phyloP scores from a whole-genome alignment of 1,139 yeast genomes.

The Debaryomyces udenii region DNA sequence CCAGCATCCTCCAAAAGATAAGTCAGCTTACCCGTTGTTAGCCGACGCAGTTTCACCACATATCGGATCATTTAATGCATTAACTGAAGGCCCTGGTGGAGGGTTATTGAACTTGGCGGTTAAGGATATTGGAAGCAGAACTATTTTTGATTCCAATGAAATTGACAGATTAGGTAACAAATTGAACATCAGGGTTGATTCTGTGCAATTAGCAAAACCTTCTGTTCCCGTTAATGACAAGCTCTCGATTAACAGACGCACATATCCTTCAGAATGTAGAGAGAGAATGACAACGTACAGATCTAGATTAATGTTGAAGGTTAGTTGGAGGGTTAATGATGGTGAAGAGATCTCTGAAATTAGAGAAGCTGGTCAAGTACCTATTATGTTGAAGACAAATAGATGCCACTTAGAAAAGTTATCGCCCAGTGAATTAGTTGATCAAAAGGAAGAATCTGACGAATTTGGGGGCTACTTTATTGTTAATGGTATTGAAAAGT shows the following conservation, averaged over 20 bases:
- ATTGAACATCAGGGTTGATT: conserved; percentile 74
- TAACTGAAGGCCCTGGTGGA: conserved; percentile 83
- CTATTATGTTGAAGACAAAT: conserved; percentile 87
- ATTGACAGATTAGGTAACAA: conserved; percentile 76
- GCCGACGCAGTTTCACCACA: conserved; percentile 93
- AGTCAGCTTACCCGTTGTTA: conserved; percentile 78
- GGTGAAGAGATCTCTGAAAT: conserved; percentile 79
- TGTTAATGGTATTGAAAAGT: conserved; percentile 94
- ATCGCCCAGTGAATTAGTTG: conserved; percentile 80
- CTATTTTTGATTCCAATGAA: conserved; percentile 80
- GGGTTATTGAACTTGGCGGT: conserved; percentile 86
- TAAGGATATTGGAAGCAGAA: conserved; percentile 82
- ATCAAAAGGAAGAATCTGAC: conserved; percentile 85
- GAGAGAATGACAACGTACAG: conserved; percentile 82
- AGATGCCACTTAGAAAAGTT: conserved; percentile 87
- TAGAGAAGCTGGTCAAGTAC: conserved; percentile 90
- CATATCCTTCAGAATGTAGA: conserved; percentile 88
- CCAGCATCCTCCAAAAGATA: conserved; percentile 85
- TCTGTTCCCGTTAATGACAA: conserved; percentile 73
- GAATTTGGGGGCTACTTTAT: conserved; percentile 97
- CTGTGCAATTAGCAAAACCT: conserved; percentile 87
- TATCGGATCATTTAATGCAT: conserved; percentile 92
- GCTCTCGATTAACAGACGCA: conserved; percentile 74
- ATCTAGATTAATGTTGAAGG: conserved; percentile 73
- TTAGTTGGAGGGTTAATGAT: conserved; percentile 85